A percentile compares a stretch with the other conserved stretches of the same genome.
Conservation (phyloP, 2,329 filamentous ascomycete genomes). For the Tolypocladium cylindrosporum region DNA sequence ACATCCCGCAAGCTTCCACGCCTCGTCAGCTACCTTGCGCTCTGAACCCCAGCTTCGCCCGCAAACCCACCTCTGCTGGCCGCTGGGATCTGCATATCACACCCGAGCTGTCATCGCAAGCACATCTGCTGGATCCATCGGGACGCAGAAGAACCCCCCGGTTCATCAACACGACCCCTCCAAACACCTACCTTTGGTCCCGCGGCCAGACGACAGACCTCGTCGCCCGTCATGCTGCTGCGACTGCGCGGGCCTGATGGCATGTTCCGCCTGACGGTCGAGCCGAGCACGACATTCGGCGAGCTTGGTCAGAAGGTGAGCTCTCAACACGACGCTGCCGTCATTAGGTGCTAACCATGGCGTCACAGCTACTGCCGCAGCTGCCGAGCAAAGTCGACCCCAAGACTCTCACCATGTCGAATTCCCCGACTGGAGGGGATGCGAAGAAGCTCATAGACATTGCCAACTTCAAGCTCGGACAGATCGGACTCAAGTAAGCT, state of each 20-base stretch:
- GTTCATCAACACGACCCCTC: background rate
- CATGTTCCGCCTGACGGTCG: slow-evolving; percentile 76
- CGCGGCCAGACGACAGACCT: background rate
- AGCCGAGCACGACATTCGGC: slow-evolving; percentile 63
- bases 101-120: background rate
- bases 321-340: background rate
- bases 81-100: background rate
- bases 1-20: slow-evolving; percentile 7
- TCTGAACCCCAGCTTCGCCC: background rate
- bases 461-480: slow-evolving; percentile 40
- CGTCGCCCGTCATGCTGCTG: slow-evolving; percentile 55
- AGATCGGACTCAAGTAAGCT: slow-evolving; percentile 49
- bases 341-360: background rate
- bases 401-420: slow-evolving; percentile 50
- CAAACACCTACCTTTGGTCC: background rate
- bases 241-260: slow-evolving; percentile 87
- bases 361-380: slow-evolving; percentile 41
- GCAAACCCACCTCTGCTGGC: background rate
- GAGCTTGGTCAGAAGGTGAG: slow-evolving; percentile 45
- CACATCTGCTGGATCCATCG: background rate
- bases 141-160: background rate
- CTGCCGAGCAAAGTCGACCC: slow-evolving; percentile 54
- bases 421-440: slow-evolving; percentile 47
- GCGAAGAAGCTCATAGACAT: slow-evolving; percentile 50
- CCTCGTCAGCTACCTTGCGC: background rate